Evolutionary conservation across 768 basidiomycete genomes (phyloP).

Genomic region (Tylopilus sp.): DNA sequence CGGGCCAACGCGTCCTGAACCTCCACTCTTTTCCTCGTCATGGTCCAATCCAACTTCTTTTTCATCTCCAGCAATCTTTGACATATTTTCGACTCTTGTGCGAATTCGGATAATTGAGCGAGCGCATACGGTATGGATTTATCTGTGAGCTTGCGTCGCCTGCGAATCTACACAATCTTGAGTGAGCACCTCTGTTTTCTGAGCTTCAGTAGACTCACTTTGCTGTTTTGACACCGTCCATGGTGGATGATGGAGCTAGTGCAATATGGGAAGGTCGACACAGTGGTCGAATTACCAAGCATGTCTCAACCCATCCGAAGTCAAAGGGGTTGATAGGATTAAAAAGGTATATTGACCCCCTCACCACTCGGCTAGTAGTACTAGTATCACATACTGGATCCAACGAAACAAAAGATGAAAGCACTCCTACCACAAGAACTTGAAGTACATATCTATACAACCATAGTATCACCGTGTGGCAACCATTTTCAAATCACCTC

Average conservation of each 20-base stretch:
- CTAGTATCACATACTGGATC: too few relatives aligned
- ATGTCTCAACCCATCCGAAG: too few relatives aligned
- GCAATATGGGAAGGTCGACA: neutral
- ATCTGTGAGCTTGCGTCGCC: slow-evolving; percentile 77
- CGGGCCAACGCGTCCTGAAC: slow-evolving; percentile 84
- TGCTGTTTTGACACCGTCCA: slow-evolving; percentile 33
- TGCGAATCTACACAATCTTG: slow-evolving; percentile 25
- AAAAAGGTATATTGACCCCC: neutral
- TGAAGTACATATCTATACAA: too few relatives aligned
- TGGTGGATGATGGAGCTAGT: neutral
- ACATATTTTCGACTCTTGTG: slow-evolving; percentile 83
- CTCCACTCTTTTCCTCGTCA: slow-evolving; percentile 85
- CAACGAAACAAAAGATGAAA: too few relatives aligned
- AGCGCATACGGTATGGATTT: slow-evolving; percentile 76
- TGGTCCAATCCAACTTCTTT: slow-evolving; percentile 91
- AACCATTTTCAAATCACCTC: too few relatives aligned
- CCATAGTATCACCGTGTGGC: too few relatives aligned
- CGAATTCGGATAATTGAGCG: slow-evolving; percentile 69
- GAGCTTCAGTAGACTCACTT: slow-evolving; percentile 25
- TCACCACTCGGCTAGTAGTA: too few relatives aligned
- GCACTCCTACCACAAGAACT: too few relatives aligned
- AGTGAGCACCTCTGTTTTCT: neutral
- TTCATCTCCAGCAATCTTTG: slow-evolving; percentile 85
- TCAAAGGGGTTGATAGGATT: too few relatives aligned
- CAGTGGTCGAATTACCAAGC: neutral